Percentiles rank a stretch among this genome's conserved stretches.
phyloP scores from a whole-genome alignment of 2,329 filamentous ascomycete genomes.

The Calonectria hongkongensis region DNA sequence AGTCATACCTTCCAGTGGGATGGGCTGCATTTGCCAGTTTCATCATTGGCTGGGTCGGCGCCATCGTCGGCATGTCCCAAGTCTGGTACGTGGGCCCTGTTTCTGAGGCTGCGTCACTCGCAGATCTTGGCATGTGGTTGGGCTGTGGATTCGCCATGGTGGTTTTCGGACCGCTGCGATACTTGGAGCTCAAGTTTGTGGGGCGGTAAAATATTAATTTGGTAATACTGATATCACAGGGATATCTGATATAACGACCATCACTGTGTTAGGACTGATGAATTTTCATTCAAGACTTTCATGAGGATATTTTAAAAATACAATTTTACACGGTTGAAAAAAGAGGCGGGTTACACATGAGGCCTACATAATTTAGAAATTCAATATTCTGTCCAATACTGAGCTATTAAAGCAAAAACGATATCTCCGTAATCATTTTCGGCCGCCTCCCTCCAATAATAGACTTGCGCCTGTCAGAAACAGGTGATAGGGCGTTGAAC shows the following conservation, averaged over 20 bases:
- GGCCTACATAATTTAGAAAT: no score
- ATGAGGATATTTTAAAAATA: no score
- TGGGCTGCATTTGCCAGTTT: constrained; percentile 67
- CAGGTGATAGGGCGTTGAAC: no score
- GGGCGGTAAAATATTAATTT: constrained; percentile 43
- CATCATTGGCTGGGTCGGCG: constrained; percentile 67
- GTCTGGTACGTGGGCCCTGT: constrained; percentile 76
- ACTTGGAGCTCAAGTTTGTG: constrained; percentile 54
- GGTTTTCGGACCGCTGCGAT: constrained; percentile 53
- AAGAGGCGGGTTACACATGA: no score
- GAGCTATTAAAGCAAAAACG: no score
- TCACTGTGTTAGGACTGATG: neutral
- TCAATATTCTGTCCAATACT: no score
- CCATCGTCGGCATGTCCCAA: constrained; percentile 75
- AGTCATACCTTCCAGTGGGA: constrained; percentile 65
- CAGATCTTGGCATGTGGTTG: constrained; percentile 71
- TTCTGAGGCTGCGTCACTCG: constrained; percentile 71
- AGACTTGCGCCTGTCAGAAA: no score
- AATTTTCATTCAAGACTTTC: no score
- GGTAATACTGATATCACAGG: no score
- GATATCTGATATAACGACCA: neutral
- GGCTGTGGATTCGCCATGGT: constrained; percentile 79
- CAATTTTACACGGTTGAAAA: no score
- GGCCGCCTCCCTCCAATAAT: no score
- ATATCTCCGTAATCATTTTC: no score